Conservation (phyloP, 345 rosid genomes). For the Trapa incisa region DNA sequence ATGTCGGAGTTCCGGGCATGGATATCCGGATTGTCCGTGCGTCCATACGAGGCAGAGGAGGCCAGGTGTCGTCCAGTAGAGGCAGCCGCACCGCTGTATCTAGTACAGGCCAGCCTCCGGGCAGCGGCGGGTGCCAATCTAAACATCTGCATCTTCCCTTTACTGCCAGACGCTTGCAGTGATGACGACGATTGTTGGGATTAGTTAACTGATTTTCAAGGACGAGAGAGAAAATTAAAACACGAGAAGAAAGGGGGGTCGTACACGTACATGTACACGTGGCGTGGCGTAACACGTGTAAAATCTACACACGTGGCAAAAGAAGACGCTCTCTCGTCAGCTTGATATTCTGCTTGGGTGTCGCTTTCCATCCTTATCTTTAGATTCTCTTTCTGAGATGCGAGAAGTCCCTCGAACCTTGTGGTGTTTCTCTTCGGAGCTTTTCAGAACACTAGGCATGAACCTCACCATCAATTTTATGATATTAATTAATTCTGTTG, state of each 20-base stretch:
- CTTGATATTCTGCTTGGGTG: not conserved
- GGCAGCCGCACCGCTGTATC: slow-evolving; percentile 1
- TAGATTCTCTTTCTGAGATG: not conserved
- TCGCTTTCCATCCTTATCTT: not conserved
- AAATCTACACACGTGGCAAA: slow-evolving; percentile 10
- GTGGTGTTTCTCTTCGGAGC: not conserved
- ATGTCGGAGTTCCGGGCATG: slow-evolving; percentile 25
- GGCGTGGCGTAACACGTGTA: slow-evolving; percentile 13
- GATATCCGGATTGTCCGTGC: slow-evolving; percentile 29
- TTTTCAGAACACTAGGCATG: no score
- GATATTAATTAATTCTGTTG: no score
- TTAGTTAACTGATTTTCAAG: no score
- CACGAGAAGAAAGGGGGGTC: not conserved
- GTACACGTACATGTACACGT: not conserved
- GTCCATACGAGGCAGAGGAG: slow-evolving; percentile 22
- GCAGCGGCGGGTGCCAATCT: slow-evolving; percentile 23
- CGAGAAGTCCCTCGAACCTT: not conserved
- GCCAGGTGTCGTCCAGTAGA: slow-evolving; percentile 7
- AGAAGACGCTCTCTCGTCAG: not conserved
- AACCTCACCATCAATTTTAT: no score
- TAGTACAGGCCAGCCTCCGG: slow-evolving; percentile 3
- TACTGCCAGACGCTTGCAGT: not conserved
- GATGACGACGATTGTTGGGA: no score
- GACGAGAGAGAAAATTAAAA: not conserved
- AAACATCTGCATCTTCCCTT: not conserved